Percentiles rank a stretch among this genome's conserved stretches.
phyloP scores from a whole-genome alignment of 768 basidiomycete genomes.

The Auricularia cornea region DNA sequence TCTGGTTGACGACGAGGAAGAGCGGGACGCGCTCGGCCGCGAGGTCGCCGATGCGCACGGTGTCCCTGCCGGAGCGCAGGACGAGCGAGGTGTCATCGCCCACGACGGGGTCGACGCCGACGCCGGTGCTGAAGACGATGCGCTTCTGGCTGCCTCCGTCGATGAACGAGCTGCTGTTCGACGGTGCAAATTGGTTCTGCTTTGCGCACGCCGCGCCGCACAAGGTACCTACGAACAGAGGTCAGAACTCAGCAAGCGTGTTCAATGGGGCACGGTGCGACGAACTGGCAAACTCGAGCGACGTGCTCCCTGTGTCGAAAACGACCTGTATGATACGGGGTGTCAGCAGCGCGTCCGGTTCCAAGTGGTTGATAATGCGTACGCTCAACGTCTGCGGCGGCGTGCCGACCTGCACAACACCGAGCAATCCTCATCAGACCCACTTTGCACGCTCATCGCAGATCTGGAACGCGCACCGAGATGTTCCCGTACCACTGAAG shows the following conservation, averaged over 20 bases:
- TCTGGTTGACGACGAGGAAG: slow-evolving; percentile 49
- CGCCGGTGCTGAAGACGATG: slow-evolving; percentile 47
- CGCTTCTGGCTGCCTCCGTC: slow-evolving; percentile 32
- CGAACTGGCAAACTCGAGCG: slow-evolving; percentile 41
- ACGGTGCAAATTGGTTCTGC: slow-evolving; percentile 39
- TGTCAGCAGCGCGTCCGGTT: too few relatives aligned
- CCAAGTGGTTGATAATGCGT: too few relatives aligned
- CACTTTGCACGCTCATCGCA: too few relatives aligned
- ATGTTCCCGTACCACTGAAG: slow-evolving; percentile 55
- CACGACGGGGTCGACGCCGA: slow-evolving; percentile 44
- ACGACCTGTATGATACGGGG: slow-evolving; percentile 35
- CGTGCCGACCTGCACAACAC: slow-evolving; percentile 44
- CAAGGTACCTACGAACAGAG: slow-evolving; percentile 32
- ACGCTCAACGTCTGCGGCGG: slow-evolving; percentile 36
- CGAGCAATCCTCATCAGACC: too few relatives aligned
- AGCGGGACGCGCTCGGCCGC: slow-evolving; percentile 30
- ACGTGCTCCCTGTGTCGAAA: slow-evolving; percentile 48
- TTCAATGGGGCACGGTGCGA: neutral
- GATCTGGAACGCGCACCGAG: slow-evolving; percentile 28
- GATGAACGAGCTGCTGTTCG: slow-evolving; percentile 44
- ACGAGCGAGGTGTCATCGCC: slow-evolving; percentile 13
- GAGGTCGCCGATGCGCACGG: slow-evolving; percentile 41
- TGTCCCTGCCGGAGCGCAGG: slow-evolving; percentile 38
- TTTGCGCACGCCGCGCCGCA: slow-evolving; percentile 37
- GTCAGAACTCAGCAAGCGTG: slow-evolving; percentile 7